Evolutionary conservation across 2,329 filamentous ascomycete species (phyloP).

Genomic region (Colletotrichum sp.): DNA sequence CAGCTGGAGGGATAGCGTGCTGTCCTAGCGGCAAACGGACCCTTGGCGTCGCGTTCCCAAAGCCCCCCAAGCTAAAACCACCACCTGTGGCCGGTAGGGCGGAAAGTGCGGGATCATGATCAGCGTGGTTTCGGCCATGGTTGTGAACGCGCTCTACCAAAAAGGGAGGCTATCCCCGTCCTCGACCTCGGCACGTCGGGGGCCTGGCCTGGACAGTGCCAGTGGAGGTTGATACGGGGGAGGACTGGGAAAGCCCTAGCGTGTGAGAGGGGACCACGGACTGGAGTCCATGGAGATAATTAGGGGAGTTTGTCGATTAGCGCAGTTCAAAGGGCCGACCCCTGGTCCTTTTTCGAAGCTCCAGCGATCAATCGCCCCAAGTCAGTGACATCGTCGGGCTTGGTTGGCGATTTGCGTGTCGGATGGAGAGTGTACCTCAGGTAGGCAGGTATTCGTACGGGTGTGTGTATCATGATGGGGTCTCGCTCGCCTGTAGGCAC

Average conservation of each 20-base stretch:
- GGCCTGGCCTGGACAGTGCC: background rate
- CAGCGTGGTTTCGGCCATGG: background rate
- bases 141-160: background rate
- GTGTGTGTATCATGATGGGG: background rate
- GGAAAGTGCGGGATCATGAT: slow-evolving; percentile 18
- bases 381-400: background rate
- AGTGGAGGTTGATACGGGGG: background rate
- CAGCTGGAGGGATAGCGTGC: background rate
- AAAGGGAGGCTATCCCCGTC: slow-evolving; percentile 6
- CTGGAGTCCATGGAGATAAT: background rate
- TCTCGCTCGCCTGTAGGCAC: background rate
- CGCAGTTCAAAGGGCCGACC: background rate
- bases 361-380: background rate
- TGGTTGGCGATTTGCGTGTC: background rate
- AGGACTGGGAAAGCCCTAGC: background rate
- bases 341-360: background rate
- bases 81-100: slow-evolving; percentile 1
- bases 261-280: background rate
- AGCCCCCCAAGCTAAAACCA: background rate
- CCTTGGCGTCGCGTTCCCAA: background rate
- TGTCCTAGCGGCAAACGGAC: background rate
- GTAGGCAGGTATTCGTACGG: background rate
- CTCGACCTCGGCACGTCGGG: slow-evolving; percentile 8
- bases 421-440: background rate
- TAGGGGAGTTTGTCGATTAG: background rate